A percentile compares a stretch with the other conserved stretches of the same genome.
Conservation (phyloP, 2,329 filamentous ascomycete genomes). For the Allantophomopsis lycopodina region DNA sequence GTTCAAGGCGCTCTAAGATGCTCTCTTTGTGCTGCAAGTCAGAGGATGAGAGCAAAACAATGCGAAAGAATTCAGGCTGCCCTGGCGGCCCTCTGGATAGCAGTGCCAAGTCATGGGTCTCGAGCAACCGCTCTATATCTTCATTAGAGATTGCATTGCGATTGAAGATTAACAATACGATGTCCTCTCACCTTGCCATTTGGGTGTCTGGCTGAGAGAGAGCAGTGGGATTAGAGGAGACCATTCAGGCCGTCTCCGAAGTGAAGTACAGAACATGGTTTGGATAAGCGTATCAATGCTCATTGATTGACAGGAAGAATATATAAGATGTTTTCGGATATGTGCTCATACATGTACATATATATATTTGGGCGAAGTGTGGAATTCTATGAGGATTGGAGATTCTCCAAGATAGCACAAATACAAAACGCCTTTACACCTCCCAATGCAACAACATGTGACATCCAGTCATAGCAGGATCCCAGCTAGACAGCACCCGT, state of each 20-base stretch:
- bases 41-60: constrained; percentile 14
- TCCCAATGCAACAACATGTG: neutral
- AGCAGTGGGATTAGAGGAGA: constrained; percentile 11
- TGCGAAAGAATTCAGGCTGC: constrained; percentile 8
- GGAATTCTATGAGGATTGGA: neutral
- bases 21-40: constrained; percentile 7
- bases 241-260: constrained; percentile 17
- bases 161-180: neutral
- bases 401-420: neutral
- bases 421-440: neutral
- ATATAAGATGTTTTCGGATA: neutral
- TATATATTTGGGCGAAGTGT: neutral
- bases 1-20: constrained; percentile 15
- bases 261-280: constrained; percentile 17
- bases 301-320: neutral
- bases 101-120: constrained; percentile 16
- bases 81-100: constrained; percentile 5
- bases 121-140: constrained; percentile 10
- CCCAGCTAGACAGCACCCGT: neutral
- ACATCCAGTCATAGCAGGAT: neutral
- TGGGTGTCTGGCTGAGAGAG: constrained; percentile 8
- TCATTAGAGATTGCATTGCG: constrained; percentile 2
- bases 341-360: neutral
- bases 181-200: constrained; percentile 16
- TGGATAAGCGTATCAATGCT: neutral